Evolutionary conservation across 148 eudicot species (phyloP).

Genomic region (Oxyria digyna): DNA sequence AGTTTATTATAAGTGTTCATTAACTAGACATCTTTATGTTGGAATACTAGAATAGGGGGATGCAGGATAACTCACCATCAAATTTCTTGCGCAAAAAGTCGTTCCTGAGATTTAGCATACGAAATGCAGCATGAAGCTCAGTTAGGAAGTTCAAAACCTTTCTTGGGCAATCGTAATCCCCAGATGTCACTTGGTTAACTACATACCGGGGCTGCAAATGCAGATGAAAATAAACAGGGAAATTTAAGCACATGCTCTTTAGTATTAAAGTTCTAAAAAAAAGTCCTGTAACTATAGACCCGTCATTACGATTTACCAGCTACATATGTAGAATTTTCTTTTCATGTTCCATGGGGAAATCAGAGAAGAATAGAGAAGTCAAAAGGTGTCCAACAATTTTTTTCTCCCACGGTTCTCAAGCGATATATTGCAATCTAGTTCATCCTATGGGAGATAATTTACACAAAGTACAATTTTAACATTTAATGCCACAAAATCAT

Average conservation of each 20-base stretch:
- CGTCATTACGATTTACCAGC: neutral
- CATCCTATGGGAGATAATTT: neutral
- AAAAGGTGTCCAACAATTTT: neutral
- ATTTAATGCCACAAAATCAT: neutral
- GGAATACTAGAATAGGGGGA: neutral
- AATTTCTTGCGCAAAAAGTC: conserved; percentile 93
- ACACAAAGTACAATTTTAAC: neutral
- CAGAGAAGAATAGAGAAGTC: neutral
- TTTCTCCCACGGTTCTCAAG: neutral
- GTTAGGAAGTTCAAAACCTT: conserved; percentile 79
- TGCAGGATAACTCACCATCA: conserved; percentile 44
- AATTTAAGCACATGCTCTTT: neutral
- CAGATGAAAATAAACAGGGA: neutral
- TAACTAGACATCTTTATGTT: neutral
- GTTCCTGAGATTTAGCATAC: conserved; percentile 95
- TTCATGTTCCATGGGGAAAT: neutral
- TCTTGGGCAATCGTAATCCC: conserved; percentile 89
- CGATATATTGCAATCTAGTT: neutral
- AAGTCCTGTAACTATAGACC: neutral
- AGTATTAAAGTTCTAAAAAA: no score
- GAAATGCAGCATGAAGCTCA: conserved; percentile 89
- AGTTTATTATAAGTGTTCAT: neutral
- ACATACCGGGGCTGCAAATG: conserved; percentile 92
- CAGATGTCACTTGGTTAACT: conserved; percentile 92
- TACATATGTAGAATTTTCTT: neutral